Evolutionary conservation across 768 basidiomycete species (phyloP).

Genomic region (Wakefieldia striispora): DNA sequence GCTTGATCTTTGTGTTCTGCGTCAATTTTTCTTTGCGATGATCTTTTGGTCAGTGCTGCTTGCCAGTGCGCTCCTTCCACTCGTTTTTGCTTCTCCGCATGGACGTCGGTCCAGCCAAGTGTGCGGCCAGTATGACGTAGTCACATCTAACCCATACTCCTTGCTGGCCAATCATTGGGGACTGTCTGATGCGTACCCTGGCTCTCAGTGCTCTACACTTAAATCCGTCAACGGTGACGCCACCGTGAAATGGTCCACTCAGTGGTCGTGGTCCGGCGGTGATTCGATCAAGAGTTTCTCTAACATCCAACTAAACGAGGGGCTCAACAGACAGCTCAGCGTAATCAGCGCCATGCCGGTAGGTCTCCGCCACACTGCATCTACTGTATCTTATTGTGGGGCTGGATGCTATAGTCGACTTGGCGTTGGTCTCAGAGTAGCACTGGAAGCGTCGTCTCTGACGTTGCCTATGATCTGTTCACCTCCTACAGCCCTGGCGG

Average conservation of each 20-base stretch:
- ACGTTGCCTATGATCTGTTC: slow-evolving; percentile 66
- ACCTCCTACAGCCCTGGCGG: slow-evolving; percentile 52
- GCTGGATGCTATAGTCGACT: slow-evolving; percentile 34
- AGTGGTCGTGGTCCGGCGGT: slow-evolving; percentile 54
- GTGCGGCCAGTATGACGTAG: slow-evolving; percentile 53
- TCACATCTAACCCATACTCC: slow-evolving; percentile 45
- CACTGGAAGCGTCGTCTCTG: slow-evolving; percentile 43
- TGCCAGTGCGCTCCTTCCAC: slow-evolving; percentile 13
- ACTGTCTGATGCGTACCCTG: slow-evolving; percentile 38
- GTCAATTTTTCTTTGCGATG: slow-evolving; percentile 7
- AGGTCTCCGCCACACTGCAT: slow-evolving; percentile 11
- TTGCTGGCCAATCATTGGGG: slow-evolving; percentile 52
- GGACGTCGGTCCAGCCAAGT: background rate
- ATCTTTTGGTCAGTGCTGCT: slow-evolving; percentile 10
- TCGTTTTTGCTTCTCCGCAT: slow-evolving; percentile 15
- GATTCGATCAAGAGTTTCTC: slow-evolving; percentile 59
- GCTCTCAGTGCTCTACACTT: slow-evolving; percentile 51
- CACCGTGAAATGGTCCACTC: slow-evolving; percentile 51
- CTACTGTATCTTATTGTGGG: background rate
- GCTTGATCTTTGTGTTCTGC: background rate
- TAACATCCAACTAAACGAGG: slow-evolving; percentile 50
- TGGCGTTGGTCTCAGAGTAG: slow-evolving; percentile 57
- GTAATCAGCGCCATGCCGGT: slow-evolving; percentile 57
- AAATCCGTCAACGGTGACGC: slow-evolving; percentile 40
- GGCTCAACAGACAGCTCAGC: slow-evolving; percentile 52